These are phyloP conservation scores for Rhizopogon vinicolor DNA, from an alignment of 768 basidiomycete genomes.

Conservation along the genomic window DNA sequence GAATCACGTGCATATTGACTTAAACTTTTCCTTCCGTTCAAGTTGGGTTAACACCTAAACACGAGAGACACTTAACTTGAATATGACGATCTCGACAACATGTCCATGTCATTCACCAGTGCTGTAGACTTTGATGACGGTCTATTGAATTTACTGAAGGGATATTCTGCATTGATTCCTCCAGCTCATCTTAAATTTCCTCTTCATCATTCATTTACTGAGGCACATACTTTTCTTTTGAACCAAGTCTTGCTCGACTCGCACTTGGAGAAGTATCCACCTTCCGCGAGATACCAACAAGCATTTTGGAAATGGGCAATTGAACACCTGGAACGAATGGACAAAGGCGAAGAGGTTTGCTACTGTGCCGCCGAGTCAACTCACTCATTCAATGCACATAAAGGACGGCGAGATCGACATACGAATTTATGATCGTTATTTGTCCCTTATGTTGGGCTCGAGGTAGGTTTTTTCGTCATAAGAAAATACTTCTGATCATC, in stretches of 20 bases:
- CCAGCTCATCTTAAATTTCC: slow-evolving; percentile 41
- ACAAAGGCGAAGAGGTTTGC: slow-evolving; percentile 39
- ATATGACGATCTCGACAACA: not conserved
- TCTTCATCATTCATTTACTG: slow-evolving; percentile 25
- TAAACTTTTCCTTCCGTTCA: not conserved
- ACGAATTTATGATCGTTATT: slow-evolving; percentile 58
- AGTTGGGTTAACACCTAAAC: too few relatives aligned
- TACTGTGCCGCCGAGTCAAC: not conserved
- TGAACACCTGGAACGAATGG: slow-evolving; percentile 42
- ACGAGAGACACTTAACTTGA: not conserved
- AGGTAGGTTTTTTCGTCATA: slow-evolving; percentile 8
- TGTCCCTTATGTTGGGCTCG: slow-evolving; percentile 39
- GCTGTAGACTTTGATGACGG: not conserved
- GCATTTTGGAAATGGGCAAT: slow-evolving; percentile 76
- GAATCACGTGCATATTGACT: not conserved
- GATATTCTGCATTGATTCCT: slow-evolving; percentile 49
- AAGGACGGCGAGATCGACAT: slow-evolving; percentile 62
- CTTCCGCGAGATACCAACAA: slow-evolving; percentile 57
- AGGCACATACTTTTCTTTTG: slow-evolving; percentile 55
- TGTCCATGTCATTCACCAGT: not conserved
- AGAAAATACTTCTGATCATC: not conserved
- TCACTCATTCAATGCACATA: slow-evolving; percentile 6
- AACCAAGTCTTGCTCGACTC: slow-evolving; percentile 42
- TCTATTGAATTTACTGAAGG: slow-evolving; percentile 42
- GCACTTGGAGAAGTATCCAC: slow-evolving; percentile 57